Conservation (phyloP, 345 rosid genomes). For the Aquilaria sinensis region DNA sequence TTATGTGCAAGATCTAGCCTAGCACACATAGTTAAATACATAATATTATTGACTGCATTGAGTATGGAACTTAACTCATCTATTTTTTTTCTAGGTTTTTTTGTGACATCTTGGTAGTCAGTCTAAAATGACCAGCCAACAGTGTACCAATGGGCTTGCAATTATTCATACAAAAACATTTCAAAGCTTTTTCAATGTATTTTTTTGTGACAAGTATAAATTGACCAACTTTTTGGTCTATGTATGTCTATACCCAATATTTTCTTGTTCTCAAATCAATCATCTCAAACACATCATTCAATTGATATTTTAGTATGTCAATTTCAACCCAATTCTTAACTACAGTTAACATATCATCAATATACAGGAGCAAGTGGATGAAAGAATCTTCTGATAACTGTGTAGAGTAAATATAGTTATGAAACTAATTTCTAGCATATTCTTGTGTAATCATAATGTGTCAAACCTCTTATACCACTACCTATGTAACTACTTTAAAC, state of each 20-base stretch:
- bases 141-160: neutral
- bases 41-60: too few species aligned
- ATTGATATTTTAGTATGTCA: neutral
- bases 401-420: neutral
- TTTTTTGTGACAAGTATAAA: neutral
- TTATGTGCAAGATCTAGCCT: too few species aligned
- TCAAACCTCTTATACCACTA: slow-evolving; percentile 8
- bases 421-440: neutral
- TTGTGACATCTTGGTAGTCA: neutral
- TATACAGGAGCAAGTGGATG: slow-evolving; percentile 1
- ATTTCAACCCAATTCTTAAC: neutral
- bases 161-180: neutral
- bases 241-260: slow-evolving; percentile 9
- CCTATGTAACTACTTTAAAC: neutral
- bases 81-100: too few species aligned
- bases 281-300: slow-evolving; percentile 2
- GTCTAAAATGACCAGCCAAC: neutral
- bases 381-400: neutral
- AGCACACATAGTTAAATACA: too few species aligned
- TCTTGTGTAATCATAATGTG: neutral
- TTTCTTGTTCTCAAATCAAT: neutral
- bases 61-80: too few species aligned
- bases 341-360: slow-evolving; percentile 9
- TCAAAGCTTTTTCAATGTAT: neutral
- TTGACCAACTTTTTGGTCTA: neutral